Percentiles rank a stretch among this genome's conserved stretches.
phyloP scores from a whole-genome alignment of 2,329 filamentous ascomycete species.

The Beauveria sp. region DNA sequence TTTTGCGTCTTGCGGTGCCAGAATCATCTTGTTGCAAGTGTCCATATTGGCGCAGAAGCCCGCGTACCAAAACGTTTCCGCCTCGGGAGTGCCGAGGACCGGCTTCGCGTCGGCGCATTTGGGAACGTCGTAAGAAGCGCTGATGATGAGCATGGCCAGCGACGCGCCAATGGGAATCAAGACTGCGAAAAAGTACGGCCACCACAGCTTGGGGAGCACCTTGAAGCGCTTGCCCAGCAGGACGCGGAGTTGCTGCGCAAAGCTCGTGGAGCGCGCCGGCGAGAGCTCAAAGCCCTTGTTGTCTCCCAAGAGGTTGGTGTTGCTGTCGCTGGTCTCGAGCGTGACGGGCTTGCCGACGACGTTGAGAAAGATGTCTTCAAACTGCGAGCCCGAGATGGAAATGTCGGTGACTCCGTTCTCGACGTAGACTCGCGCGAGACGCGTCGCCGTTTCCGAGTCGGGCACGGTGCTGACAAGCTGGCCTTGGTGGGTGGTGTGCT shows the following conservation, averaged over 20 bases:
- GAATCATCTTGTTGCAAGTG: neutral
- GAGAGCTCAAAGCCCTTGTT: conserved; percentile 7
- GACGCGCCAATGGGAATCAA: conserved; percentile 23
- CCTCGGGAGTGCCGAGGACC: neutral
- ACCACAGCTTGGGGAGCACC: conserved; percentile 65
- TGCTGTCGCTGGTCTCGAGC: neutral
- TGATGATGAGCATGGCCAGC: neutral
- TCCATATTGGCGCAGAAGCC: neutral
- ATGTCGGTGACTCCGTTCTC: conserved; percentile 36
- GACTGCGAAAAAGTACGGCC: conserved; percentile 67
- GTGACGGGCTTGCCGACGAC: conserved; percentile 18
- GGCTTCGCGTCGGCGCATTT: neutral
- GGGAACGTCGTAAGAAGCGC: neutral
- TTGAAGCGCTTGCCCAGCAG: conserved; percentile 67
- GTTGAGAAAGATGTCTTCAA: conserved; percentile 27
- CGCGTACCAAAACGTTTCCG: neutral
- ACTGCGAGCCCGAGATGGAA: conserved; percentile 22
- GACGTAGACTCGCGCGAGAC: conserved; percentile 33
- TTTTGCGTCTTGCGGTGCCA: neutral
- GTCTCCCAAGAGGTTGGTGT: neutral
- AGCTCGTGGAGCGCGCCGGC: conserved; percentile 7
- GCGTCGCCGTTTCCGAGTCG: conserved; percentile 21
- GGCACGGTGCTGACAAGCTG: conserved; percentile 46
- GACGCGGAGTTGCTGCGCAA: conserved; percentile 51
- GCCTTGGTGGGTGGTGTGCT: conserved; percentile 30